Evolutionary conservation across 306 rosid species (phyloP).

Genomic region (Carpinus viminea): DNA sequence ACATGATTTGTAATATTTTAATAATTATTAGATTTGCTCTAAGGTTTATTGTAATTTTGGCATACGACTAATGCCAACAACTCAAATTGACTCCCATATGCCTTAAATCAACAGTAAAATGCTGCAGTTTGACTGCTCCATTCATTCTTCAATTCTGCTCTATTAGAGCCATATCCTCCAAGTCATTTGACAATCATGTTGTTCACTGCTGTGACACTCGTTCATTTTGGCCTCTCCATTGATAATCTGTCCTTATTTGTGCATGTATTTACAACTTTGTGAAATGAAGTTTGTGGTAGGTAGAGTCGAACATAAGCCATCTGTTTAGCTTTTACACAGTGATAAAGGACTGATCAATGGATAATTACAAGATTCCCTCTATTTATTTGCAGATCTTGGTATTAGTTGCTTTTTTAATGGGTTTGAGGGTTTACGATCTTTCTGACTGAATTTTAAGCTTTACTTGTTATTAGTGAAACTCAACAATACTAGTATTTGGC

Average conservation of each 20-base stretch:
- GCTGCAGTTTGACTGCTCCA: neutral
- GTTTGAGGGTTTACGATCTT: constrained; percentile 1
- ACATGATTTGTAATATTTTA: neutral
- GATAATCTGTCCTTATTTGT: too few relatives aligned
- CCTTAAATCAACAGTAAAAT: too few relatives aligned
- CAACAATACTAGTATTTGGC: constrained; percentile 15
- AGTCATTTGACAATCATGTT: neutral
- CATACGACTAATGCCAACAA: neutral
- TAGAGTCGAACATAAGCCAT: too few relatives aligned
- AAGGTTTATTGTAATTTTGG: neutral
- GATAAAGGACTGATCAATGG: too few relatives aligned
- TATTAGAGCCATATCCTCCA: neutral
- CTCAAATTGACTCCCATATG: too few relatives aligned
- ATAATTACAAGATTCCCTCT: too few relatives aligned
- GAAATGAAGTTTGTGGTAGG: too few relatives aligned
- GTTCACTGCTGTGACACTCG: neutral
- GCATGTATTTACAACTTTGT: too few relatives aligned
- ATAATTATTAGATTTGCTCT: too few relatives aligned
- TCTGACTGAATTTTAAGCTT: constrained; percentile 17
- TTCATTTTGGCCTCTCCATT: neutral
- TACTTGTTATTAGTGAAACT: constrained; percentile 13
- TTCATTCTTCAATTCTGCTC: neutral
- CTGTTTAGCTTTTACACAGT: too few relatives aligned
- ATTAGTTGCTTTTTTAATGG: neutral
- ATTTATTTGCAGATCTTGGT: neutral